phyloP scores from a whole-genome alignment of 352 stramenopile species.

The Thalassiosira mediterranea region DNA sequence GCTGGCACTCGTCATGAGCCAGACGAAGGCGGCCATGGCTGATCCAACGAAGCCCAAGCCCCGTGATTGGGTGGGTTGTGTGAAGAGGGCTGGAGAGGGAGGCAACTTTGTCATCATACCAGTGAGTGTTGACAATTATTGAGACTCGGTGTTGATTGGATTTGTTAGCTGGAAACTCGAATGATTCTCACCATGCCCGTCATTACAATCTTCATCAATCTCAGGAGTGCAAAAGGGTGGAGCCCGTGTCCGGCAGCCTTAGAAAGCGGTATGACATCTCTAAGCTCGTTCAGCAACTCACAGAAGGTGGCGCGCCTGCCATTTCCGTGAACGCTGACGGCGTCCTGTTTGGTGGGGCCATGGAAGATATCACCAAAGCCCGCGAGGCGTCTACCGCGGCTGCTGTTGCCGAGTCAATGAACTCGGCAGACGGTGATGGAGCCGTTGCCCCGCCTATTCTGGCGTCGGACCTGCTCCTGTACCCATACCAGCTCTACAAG shows the following conservation, averaged over 20 bases:
- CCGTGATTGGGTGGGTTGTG: constrained; percentile 73
- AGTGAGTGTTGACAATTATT: constrained; percentile 20
- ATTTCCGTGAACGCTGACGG: constrained; percentile 79
- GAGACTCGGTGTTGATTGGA: too few species aligned
- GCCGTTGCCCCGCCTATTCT: constrained; percentile 72
- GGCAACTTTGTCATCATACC: constrained; percentile 79
- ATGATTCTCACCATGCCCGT: too few species aligned
- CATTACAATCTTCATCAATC: too few species aligned
- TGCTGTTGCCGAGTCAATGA: constrained; percentile 46
- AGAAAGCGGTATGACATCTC: constrained; percentile 74
- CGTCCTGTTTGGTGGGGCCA: constrained; percentile 75
- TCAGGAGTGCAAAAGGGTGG: constrained; percentile 76
- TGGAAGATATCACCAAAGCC: constrained; percentile 72
- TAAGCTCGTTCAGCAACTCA: constrained; percentile 74
- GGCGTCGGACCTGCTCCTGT: constrained; percentile 79
- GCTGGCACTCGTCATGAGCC: constrained; percentile 71
- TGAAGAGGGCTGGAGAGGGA: constrained; percentile 51
- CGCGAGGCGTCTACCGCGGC: constrained; percentile 53
- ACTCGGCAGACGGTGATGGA: constrained; percentile 55
- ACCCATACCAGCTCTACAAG: constrained; percentile 84
- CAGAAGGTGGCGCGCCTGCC: constrained; percentile 43
- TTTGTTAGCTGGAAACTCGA: too few species aligned
- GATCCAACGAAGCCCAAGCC: constrained; percentile 70
- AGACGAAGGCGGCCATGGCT: constrained; percentile 57
- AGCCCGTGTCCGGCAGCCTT: constrained; percentile 74